Conservation (phyloP, 2,329 filamentous ascomycete species). For the Penicillium nordicum region DNA sequence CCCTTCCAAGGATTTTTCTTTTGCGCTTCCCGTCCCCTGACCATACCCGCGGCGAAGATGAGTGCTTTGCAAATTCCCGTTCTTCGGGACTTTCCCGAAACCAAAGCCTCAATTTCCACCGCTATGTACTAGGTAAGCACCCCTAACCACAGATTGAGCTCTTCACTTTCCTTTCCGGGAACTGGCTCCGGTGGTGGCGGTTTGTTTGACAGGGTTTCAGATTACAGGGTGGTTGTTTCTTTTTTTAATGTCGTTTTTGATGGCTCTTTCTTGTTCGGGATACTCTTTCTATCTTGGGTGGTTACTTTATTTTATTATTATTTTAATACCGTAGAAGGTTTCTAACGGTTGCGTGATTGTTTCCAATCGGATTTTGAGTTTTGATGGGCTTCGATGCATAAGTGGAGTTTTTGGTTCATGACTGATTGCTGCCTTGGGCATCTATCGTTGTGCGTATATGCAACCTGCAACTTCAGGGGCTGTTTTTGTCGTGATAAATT, state of each 20-base stretch:
- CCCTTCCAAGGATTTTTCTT: neutral
- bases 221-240: neutral
- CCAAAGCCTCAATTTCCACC: neutral
- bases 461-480: neutral
- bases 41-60: neutral
- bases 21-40: neutral
- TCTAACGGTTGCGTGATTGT: neutral
- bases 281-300: neutral
- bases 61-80: neutral
- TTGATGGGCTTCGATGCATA: neutral
- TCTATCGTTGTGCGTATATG: neutral
- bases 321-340: neutral
- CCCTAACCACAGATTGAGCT: neutral
- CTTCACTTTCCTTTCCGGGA: neutral
- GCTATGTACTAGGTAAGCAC: too few species aligned
- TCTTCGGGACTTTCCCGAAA: neutral
- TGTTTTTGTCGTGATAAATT: neutral
- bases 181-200: neutral
- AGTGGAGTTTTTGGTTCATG: neutral
- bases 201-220: neutral
- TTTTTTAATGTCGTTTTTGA: neutral
- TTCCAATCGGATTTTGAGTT: neutral
- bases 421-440: neutral
- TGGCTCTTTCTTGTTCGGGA: neutral
- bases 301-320: neutral